Evolutionary conservation across 345 rosid genomes (phyloP).

Genomic region (Populus pruinosa): DNA sequence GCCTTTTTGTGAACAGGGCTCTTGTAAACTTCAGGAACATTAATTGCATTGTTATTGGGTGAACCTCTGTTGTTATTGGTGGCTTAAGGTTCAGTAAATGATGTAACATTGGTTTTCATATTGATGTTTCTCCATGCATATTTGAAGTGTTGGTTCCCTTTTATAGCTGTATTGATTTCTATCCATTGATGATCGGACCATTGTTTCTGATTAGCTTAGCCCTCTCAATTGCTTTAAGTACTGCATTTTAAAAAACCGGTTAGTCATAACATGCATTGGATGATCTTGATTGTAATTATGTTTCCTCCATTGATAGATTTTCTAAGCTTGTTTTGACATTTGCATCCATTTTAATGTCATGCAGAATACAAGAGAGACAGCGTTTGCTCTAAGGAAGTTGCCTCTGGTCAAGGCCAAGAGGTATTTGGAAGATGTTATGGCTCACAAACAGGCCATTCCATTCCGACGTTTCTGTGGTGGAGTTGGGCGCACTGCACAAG

Average conservation of each 20-base stretch:
- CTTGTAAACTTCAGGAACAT: slow-evolving; percentile 34
- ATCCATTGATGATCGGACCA: neutral
- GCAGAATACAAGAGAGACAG: slow-evolving; percentile 94
- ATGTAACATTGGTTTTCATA: slow-evolving; percentile 13
- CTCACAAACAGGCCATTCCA: slow-evolving; percentile 99
- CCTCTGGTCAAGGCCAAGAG: slow-evolving; percentile 90
- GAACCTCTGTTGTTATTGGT: slow-evolving; percentile 38
- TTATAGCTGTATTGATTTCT: neutral
- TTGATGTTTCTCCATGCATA: neutral
- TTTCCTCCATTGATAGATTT: neutral
- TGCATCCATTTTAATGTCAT: neutral
- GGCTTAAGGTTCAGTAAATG: slow-evolving; percentile 53
- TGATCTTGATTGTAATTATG: neutral
- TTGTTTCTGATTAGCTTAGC: neutral
- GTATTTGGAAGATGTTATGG: slow-evolving; percentile 91
- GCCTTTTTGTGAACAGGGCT: slow-evolving; percentile 22
- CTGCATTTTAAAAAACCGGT: too few species aligned
- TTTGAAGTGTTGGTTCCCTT: neutral
- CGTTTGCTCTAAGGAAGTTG: slow-evolving; percentile 76
- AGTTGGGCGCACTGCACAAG: slow-evolving; percentile 99
- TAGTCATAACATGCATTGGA: neutral
- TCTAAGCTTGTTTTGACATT: neutral
- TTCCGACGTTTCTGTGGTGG: slow-evolving; percentile 92
- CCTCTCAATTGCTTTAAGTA: neutral
- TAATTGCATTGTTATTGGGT: slow-evolving; percentile 52